Percentiles rank a stretch among this genome's conserved stretches.
Conservation (phyloP, 2,329 filamentous ascomycete genomes). For the Macrophomina tecta region DNA sequence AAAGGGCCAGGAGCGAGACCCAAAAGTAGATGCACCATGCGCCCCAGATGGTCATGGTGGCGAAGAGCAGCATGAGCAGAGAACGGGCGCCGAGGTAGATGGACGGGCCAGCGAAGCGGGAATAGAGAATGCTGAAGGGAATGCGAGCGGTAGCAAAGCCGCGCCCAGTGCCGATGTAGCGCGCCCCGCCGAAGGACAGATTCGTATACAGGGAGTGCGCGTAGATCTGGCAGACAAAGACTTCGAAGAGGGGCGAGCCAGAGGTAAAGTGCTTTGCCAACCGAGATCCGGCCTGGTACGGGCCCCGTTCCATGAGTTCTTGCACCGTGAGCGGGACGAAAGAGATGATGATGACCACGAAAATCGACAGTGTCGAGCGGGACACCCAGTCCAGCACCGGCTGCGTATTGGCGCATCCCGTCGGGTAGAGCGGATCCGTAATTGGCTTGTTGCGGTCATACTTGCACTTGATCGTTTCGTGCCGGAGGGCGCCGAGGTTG, state of each 20-base stretch:
- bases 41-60: conserved; percentile 90
- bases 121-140: conserved; percentile 95
- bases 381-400: conserved; percentile 92
- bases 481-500: conserved; percentile 83
- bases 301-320: conserved; percentile 91
- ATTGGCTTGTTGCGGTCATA: conserved; percentile 88
- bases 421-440: conserved; percentile 85
- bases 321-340: conserved; percentile 93
- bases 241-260: conserved; percentile 93
- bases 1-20: conserved; percentile 86
- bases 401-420: conserved; percentile 86
- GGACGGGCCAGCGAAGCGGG: conserved; percentile 92
- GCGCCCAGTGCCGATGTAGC: conserved; percentile 98
- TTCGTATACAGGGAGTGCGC: conserved; percentile 94
- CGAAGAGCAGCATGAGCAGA: conserved; percentile 93
- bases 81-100: conserved; percentile 93
- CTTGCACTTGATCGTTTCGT: conserved; percentile 85
- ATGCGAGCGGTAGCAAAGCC: conserved; percentile 98
- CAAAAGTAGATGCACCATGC: conserved; percentile 92
- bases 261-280: conserved; percentile 95
- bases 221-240: conserved; percentile 98
- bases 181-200: conserved; percentile 92
- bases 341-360: conserved; percentile 98
- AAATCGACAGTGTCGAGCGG: conserved; percentile 92
- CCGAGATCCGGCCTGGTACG: conserved; percentile 88